Evolutionary conservation across 148 eudicot genomes (phyloP).

Genomic region (Amaranthus hypochondriacus): DNA sequence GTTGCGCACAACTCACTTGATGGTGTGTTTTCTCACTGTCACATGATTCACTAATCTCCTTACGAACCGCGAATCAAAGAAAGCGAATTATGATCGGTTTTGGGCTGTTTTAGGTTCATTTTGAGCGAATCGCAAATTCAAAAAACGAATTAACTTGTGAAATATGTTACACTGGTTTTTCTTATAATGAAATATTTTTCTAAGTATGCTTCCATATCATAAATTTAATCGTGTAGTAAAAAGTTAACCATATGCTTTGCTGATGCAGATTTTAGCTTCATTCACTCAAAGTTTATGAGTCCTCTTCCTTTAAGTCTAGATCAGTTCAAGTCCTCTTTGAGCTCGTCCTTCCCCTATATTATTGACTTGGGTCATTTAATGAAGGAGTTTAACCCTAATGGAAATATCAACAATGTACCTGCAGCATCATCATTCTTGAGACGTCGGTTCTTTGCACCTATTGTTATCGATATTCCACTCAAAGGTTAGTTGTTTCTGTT

Average conservation of each 20-base stretch:
- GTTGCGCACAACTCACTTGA: constrained; percentile 80
- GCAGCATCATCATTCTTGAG: constrained; percentile 70
- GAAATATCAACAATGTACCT: constrained; percentile 46
- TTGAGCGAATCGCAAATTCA: too few species aligned
- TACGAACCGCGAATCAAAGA: too few species aligned
- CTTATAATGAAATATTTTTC: background rate
- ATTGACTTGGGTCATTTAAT: constrained; percentile 71
- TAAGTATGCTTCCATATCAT: constrained; percentile 4
- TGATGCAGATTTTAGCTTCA: constrained; percentile 69
- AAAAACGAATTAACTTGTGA: too few species aligned
- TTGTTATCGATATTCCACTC: constrained; percentile 59
- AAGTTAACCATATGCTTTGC: constrained; percentile 13
- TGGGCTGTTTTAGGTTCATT: too few species aligned
- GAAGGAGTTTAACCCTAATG: constrained; percentile 58
- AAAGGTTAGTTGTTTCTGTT: constrained; percentile 42
- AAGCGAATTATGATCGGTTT: too few species aligned
- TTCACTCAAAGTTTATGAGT: constrained; percentile 76
- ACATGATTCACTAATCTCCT: too few species aligned
- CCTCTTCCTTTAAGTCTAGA: constrained; percentile 64
- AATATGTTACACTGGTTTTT: too few species aligned
- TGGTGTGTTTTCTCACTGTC: constrained; percentile 38
- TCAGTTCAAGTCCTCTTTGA: constrained; percentile 58
- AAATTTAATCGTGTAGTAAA: background rate
- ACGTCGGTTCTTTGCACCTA: constrained; percentile 56
- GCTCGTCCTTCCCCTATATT: constrained; percentile 50